Evolutionary conservation across 75 land plant species (phyloP), one percentile per base, ranked within the genome.

Genomic region (Picea glauca): DNA sequence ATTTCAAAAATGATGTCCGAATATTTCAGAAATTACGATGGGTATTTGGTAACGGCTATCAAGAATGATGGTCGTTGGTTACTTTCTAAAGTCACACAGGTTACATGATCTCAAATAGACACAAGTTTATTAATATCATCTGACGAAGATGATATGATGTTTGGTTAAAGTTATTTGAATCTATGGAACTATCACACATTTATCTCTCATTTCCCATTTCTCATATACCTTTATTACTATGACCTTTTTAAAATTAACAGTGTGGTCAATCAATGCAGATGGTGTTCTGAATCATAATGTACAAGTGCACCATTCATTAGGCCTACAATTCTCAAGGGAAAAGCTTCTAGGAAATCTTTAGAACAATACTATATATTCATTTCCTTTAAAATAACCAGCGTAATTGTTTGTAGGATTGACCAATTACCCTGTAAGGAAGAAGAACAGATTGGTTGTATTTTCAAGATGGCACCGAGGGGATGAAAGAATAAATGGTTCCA

Each of bases 181-280:
- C 26, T 26, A 26, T 26, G 26, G 26, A 26, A 26, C 26, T 26
- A 26, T 26, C 26, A 26, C 26, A 26, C 0, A 26, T 26, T 26
- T 26, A 26, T 26, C 26, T 26, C 26, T 26, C 26, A 26, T 26
- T 26, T 26, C 26, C 26, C 26, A 26, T 26, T 26, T 26, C 26
- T 26, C 26, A 26, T 26, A 26, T 26, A 26, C 26, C 26, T 26
- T 26, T 26, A 26, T 26, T 26, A 26, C 26, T 26, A 26, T 26
- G 26, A 26, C 26, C 26, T 26, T 26, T 26, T 26, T 26, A 26
- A 26, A 26, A 26, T 26, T 26, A 26, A 26, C 26, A 67, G 46
- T 67, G 18, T 35, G 72, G n/a, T 38, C 72, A 33, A 33, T 67
- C 38, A 67, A 67, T 67, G 20, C 72, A 67, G 72, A 38, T 67